phyloP scores from a whole-genome alignment of 2,329 filamentous ascomycete genomes.

The Trichoderma sp. region DNA sequence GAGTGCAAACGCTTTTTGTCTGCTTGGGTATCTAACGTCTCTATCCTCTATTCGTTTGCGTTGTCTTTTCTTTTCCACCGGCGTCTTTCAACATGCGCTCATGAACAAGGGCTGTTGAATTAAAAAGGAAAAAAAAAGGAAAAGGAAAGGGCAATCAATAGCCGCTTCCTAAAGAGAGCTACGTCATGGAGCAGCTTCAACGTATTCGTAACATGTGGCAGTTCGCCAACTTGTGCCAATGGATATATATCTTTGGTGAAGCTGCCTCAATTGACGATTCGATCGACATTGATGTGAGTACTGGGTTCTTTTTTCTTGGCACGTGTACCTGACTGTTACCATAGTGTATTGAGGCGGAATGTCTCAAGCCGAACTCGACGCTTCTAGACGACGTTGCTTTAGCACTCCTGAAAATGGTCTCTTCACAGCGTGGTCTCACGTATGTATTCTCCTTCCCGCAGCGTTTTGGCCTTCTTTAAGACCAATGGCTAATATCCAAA shows the following conservation, averaged over 20 bases:
- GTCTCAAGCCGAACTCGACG: constrained; percentile 73
- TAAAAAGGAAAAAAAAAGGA: not conserved
- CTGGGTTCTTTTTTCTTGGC: not conserved
- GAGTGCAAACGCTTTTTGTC: not conserved
- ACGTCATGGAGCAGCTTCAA: constrained; percentile 11
- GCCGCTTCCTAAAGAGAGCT: constrained; percentile 33
- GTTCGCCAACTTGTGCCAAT: constrained; percentile 91
- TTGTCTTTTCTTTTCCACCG: not conserved
- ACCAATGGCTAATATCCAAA: constrained; percentile 16
- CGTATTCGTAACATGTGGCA: constrained; percentile 89
- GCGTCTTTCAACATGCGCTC: not conserved
- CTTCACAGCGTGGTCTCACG: constrained; percentile 89
- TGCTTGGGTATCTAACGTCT: not conserved
- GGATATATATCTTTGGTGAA: constrained; percentile 86
- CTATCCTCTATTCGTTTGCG: not conserved
- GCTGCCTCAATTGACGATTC: constrained; percentile 86
- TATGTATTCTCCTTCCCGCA: constrained; percentile 46
- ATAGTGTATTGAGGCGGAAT: constrained; percentile 85
- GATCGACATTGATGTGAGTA: constrained; percentile 78
- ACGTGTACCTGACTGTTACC: not conserved
- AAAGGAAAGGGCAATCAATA: not conserved
- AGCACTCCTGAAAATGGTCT: constrained; percentile 84
- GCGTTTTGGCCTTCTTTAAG: not conserved
- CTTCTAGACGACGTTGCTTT: constrained; percentile 79
- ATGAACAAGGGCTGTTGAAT: not conserved